Percentiles rank a stretch among this genome's conserved stretches.
These are phyloP conservation scores for Penicillium daleae DNA, from an alignment of 495 filamentous ascomycete genomes.

Conservation along the genomic window DNA sequence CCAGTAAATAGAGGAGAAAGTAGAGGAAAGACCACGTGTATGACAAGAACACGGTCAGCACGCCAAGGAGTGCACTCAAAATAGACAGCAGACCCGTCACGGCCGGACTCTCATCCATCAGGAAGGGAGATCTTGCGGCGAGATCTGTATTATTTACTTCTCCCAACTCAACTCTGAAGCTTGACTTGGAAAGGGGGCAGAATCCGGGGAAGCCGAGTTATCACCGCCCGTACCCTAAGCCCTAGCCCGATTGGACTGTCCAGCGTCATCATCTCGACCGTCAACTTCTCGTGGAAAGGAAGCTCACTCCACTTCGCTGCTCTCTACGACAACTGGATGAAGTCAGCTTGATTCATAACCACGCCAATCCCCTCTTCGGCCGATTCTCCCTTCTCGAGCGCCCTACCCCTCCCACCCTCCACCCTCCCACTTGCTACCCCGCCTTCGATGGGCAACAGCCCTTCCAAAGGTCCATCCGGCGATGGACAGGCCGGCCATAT, in stretches of 20 bases:
- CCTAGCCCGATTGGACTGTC: constrained; percentile 27
- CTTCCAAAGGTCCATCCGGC: constrained; percentile 50
- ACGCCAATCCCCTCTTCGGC: constrained; percentile 17
- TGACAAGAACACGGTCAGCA: constrained; percentile 42
- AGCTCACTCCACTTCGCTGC: constrained; percentile 10
- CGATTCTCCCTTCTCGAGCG: constrained; percentile 5
- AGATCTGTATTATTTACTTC: too few species aligned
- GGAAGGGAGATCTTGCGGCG: background rate
- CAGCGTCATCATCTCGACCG: constrained; percentile 31
- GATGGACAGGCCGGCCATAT: constrained; percentile 38
- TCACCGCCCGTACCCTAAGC: constrained; percentile 31
- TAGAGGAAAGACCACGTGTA: constrained; percentile 35
- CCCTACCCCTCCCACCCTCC: constrained; percentile 10
- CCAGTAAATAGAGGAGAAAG: constrained; percentile 36
- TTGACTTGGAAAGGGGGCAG: constrained; percentile 10
- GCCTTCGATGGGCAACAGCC: constrained; percentile 54
- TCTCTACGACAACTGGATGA: constrained; percentile 28
- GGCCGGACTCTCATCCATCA: constrained; percentile 10
- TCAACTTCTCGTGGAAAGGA: constrained; percentile 19
- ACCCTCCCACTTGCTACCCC: constrained; percentile 27
- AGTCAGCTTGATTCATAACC: constrained; percentile 25
- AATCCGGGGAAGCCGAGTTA: constrained; percentile 30
- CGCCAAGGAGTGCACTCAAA: constrained; percentile 30
- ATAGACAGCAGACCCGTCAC: constrained; percentile 7
- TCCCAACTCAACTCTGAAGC: background rate